phyloP scores from a whole-genome alignment of 805 yeast species.

The Metschnikowia drakensbergensis region DNA sequence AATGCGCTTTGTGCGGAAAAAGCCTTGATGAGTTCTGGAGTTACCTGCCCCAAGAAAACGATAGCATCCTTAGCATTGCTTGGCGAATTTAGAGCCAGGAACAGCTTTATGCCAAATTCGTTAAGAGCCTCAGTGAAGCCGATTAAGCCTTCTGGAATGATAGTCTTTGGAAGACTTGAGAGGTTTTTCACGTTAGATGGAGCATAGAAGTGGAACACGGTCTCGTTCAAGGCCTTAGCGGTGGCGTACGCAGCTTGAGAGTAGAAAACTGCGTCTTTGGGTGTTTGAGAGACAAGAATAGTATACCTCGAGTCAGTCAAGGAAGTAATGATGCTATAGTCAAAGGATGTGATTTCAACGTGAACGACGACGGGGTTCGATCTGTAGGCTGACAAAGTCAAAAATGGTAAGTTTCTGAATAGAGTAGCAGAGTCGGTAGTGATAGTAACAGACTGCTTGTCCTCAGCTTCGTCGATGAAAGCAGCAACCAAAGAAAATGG shows the following conservation, averaged over 20 bases:
- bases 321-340: slow-evolving; percentile 66
- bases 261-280: slow-evolving; percentile 50
- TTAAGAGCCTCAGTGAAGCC: slow-evolving; percentile 23
- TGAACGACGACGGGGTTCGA: slow-evolving; percentile 52
- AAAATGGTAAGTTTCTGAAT: slow-evolving; percentile 56
- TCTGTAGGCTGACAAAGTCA: slow-evolving; percentile 39
- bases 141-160: neutral
- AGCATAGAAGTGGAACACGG: slow-evolving; percentile 71
- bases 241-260: slow-evolving; percentile 57
- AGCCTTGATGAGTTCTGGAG: slow-evolving; percentile 40
- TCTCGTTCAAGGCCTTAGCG: slow-evolving; percentile 44
- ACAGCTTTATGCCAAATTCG: slow-evolving; percentile 26
- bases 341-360: slow-evolving; percentile 54
- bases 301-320: slow-evolving; percentile 66
- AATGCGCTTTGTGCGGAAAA: slow-evolving; percentile 38
- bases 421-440: slow-evolving; percentile 52
- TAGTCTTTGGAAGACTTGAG: neutral
- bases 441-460: slow-evolving; percentile 33
- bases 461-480: slow-evolving; percentile 18
- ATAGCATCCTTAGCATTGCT: slow-evolving; percentile 46
- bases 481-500: slow-evolving; percentile 46
- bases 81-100: slow-evolving; percentile 27
- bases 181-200: slow-evolving; percentile 23
- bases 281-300: slow-evolving; percentile 62
- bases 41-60: slow-evolving; percentile 61